Evolutionary conservation across 148 eudicot genomes (phyloP).

Genomic region (Rhododendron simsii): DNA sequence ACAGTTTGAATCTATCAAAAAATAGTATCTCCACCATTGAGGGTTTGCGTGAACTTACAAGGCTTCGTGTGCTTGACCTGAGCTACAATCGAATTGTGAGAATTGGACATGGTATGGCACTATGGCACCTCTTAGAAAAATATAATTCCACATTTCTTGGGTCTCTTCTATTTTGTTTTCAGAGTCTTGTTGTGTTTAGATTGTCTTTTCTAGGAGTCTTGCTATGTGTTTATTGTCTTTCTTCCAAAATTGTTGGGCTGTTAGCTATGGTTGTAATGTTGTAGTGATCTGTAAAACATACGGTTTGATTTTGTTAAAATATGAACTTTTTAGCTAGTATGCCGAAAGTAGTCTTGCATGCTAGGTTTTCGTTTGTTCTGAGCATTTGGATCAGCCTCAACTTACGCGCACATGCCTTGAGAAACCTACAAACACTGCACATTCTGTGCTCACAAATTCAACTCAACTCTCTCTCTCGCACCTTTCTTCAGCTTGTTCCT

Average conservation of each 20-base stretch:
- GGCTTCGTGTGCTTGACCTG: slow-evolving; percentile 86
- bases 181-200: not conserved
- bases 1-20: slow-evolving; percentile 75
- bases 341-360: not conserved
- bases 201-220: not conserved
- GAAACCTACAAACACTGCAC: not conserved
- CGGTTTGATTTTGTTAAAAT: not conserved
- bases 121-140: slow-evolving; percentile 25
- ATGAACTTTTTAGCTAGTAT: not conserved
- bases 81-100: slow-evolving; percentile 87
- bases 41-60: slow-evolving; percentile 87
- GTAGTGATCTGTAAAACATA: not conserved
- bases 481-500: not conserved
- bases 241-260: not conserved
- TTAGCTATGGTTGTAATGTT: not conserved
- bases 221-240: not conserved
- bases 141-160: not conserved
- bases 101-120: slow-evolving; percentile 67
- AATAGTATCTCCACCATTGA: slow-evolving; percentile 82
- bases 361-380: not conserved
- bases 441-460: not conserved
- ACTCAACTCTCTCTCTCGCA: not conserved
- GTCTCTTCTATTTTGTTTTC: slow-evolving; percentile 1
- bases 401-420: not conserved
- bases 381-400: not conserved